Evolutionary conservation across 208 protist species (phyloP).

Genomic region (Leishmania guyanensis): DNA sequence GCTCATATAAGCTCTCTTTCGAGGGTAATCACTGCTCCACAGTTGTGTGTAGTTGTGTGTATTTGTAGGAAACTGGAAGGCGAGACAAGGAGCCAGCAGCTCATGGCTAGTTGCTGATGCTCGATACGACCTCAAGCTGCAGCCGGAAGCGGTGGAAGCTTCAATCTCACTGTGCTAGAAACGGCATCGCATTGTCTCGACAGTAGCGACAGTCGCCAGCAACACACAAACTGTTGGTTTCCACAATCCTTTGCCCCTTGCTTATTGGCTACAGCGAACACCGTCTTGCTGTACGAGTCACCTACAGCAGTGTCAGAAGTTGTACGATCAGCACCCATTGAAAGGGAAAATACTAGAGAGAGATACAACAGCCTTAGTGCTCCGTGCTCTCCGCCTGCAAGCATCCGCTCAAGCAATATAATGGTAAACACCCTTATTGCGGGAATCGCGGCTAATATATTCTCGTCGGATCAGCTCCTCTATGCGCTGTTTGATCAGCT

Average conservation of each 20-base stretch:
- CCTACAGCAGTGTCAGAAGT: neutral
- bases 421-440: constrained; percentile 54
- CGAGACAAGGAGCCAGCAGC: neutral
- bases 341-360: neutral
- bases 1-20: neutral
- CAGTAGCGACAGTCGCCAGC: neutral
- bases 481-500: constrained; percentile 84
- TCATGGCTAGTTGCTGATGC: neutral
- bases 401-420: constrained; percentile 64
- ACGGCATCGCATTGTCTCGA: neutral
- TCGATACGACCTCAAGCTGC: neutral
- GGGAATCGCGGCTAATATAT: constrained; percentile 77
- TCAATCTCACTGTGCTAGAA: neutral
- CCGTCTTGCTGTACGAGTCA: neutral
- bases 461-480: constrained; percentile 86
- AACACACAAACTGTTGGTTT: neutral
- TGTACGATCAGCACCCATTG: neutral
- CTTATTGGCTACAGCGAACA: neutral
- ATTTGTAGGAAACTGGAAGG: neutral
- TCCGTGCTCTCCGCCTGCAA: neutral
- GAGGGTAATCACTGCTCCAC: neutral
- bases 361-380: neutral
- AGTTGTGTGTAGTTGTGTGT: neutral
- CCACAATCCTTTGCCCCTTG: neutral
- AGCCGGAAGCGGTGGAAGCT: no score